A percentile compares a stretch with the other conserved stretches of the same genome.
These are phyloP conservation scores for Quaeritorhiza haematococci DNA, from an alignment of 371 early-diverging fungal species.

Conservation along the genomic window DNA sequence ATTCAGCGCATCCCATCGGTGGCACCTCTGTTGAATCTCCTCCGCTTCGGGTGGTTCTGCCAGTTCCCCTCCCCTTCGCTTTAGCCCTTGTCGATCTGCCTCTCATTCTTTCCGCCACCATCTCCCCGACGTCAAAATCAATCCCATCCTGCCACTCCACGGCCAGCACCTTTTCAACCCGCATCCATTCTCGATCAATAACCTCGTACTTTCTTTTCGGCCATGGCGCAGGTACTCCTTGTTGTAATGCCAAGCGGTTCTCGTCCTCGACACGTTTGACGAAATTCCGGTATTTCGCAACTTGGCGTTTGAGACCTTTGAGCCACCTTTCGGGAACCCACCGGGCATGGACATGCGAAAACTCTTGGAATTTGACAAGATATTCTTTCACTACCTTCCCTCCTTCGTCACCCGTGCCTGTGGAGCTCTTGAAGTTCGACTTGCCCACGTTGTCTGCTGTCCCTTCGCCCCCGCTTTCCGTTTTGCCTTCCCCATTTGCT, in stretches of 20 bases:
- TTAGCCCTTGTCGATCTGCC: too few relatives aligned
- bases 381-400: too few relatives aligned
- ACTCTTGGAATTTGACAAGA: conserved; percentile 26
- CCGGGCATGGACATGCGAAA: conserved; percentile 18
- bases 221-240: not conserved
- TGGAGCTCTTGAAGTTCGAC: not conserved
- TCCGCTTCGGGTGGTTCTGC: not conserved
- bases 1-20: too few relatives aligned
- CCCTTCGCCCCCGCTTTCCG: too few relatives aligned
- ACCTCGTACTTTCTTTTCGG: not conserved
- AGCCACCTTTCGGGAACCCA: conserved; percentile 38
- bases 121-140: not conserved
- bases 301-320: not conserved
- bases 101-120: too few relatives aligned
- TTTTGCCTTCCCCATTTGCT: too few relatives aligned
- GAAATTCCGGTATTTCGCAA: not conserved
- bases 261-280: not conserved
- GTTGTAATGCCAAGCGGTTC: not conserved
- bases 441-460: too few relatives aligned
- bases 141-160: not conserved
- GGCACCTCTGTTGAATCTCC: not conserved
- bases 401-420: not conserved
- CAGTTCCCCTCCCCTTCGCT: too few relatives aligned
- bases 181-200: not conserved
- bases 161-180: not conserved